These are phyloP conservation scores for Isatis tinctoria DNA, from an alignment of 345 rosid genomes.

Conservation along the genomic window DNA sequence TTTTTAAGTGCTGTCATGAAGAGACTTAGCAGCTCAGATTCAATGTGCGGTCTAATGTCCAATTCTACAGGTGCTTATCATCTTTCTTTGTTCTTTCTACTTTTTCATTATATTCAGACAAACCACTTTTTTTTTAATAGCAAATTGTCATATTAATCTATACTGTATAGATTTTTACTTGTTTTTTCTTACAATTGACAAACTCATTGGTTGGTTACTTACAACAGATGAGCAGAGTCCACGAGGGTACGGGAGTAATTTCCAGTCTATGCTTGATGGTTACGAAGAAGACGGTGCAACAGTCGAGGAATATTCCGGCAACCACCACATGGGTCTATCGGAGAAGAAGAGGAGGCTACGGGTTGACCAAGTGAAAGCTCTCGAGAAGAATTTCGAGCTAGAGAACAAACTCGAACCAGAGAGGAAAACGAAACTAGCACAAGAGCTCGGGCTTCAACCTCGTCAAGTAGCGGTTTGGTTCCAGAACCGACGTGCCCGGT, in stretches of 20 bases:
- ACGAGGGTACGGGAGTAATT: slow-evolving; percentile 54
- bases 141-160: not conserved
- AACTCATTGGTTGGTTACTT: not conserved
- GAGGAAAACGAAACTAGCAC: slow-evolving; percentile 75
- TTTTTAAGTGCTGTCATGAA: slow-evolving; percentile 48
- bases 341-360: slow-evolving; percentile 83
- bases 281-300: slow-evolving; percentile 68
- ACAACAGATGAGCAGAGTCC: slow-evolving; percentile 64
- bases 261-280: slow-evolving; percentile 74
- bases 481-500: slow-evolving; percentile 84
- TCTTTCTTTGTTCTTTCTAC: not conserved
- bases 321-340: slow-evolving; percentile 39
- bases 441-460: slow-evolving; percentile 79
- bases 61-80: slow-evolving; percentile 53
- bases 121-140: slow-evolving; percentile 2
- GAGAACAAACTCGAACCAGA: slow-evolving; percentile 88
- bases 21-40: slow-evolving; percentile 85
- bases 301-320: slow-evolving; percentile 54
- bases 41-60: slow-evolving; percentile 77
- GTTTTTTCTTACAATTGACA: not conserved
- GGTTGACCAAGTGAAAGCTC: slow-evolving; percentile 75
- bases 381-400: slow-evolving; percentile 81
- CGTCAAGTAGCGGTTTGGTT: slow-evolving; percentile 94
- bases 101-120: slow-evolving; percentile 22
- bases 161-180: not conserved